Conservation (phyloP, 805 yeast genomes). For the Myxozyma udenii region DNA sequence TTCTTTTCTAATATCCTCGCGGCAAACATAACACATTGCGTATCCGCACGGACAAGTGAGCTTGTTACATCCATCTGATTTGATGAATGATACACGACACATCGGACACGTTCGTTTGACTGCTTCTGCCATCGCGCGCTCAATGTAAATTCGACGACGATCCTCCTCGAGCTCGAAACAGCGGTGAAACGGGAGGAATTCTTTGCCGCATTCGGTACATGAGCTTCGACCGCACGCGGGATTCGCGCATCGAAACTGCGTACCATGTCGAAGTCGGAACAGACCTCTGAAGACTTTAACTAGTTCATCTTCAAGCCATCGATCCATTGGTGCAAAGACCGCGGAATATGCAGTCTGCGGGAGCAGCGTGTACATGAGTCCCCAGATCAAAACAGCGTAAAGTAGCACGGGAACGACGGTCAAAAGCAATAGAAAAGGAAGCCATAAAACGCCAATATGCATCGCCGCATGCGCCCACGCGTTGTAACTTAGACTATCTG, state of each 20-base stretch:
- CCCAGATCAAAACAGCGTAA: not conserved
- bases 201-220: slow-evolving; percentile 27
- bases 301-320: slow-evolving; percentile 5
- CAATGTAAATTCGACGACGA: slow-evolving; percentile 24
- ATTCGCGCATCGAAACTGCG: slow-evolving; percentile 21
- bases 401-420: not conserved
- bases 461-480: not conserved
- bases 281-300: slow-evolving; percentile 15
- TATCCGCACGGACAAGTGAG: slow-evolving; percentile 30
- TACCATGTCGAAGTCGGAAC: slow-evolving; percentile 22
- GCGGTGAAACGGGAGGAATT: slow-evolving; percentile 26
- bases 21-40: slow-evolving; percentile 29
- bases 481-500: not conserved
- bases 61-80: slow-evolving; percentile 30
- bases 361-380: not conserved
- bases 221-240: slow-evolving; percentile 22
- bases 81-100: slow-evolving; percentile 28
- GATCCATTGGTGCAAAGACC: slow-evolving; percentile 8
- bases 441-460: not conserved
- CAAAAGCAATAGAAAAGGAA: not conserved
- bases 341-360: slow-evolving; percentile 1
- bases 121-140: slow-evolving; percentile 29
- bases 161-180: slow-evolving; percentile 28
- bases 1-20: slow-evolving; percentile 24
- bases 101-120: slow-evolving; percentile 29